Base-by-base conservation (phyloP, 805 yeast genomes). In the Candida wancherniae region DNA sequence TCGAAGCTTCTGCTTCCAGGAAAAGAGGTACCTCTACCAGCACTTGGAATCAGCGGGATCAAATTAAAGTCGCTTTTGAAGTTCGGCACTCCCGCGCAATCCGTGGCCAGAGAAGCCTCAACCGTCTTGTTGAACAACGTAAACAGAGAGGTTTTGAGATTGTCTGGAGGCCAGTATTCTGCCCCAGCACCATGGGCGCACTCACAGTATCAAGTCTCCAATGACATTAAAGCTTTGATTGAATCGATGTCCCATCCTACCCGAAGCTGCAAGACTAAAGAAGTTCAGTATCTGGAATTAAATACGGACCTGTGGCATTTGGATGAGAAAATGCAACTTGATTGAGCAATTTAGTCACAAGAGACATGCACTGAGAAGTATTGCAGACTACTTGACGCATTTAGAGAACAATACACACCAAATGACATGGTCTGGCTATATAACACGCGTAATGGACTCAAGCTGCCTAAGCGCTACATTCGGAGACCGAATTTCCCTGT, bases 121-220 rank as follows among this genome's bases (percentile, higher is more conserved):
- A 87, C 97, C 4, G 75, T 92, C 29, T 69, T 80, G 19, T 62
- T 86, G 33, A 55, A 63, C 37, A 49, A 55, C 23, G 63, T 63
- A 28, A 60, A 49, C 36, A 64, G 67, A 25, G 92, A 84, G 55
- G 63, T 83, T 11, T 57, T 88, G 34, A 74, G 95, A 54, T 69
- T 90, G 42, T 75, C 90, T 16, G 97, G 97, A 27, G 95, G 95
- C 28, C 56, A 66, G 22, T 68, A 71, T 47, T 68, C 80, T 15
- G 70, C 78, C 31, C 70, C 73, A 37, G 88, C 96, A 47, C 75
- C 85, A 45, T 92, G 94, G 92, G 81, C 84, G 25, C 96, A 88
- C 54, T 84, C 95, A 16, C 64, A 73, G 24, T 78, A 67, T 60
- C 80, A 80, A 56, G 59, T 90, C 34, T 57, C 68, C 18, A 75